Evolutionary conservation across 2,329 filamentous ascomycete genomes (phyloP).

Genomic region (Pseudopithomyces chartarum): DNA sequence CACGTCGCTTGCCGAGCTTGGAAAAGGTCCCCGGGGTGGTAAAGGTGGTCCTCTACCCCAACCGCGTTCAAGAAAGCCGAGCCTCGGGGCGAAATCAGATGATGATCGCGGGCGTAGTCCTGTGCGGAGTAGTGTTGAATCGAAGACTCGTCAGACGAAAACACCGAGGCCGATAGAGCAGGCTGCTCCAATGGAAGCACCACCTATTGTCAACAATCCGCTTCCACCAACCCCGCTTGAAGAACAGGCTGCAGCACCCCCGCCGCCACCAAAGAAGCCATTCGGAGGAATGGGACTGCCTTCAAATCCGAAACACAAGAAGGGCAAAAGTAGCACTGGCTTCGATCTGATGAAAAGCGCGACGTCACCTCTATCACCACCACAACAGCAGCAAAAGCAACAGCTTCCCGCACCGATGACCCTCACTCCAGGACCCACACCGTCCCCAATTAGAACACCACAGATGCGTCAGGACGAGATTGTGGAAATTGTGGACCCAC

Average conservation of each 20-base stretch:
- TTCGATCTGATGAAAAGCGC: slow-evolving; percentile 42
- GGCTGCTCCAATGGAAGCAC: slow-evolving; percentile 5
- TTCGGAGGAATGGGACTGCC: slow-evolving; percentile 33
- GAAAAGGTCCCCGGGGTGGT: slow-evolving; percentile 34
- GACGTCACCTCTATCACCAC: slow-evolving; percentile 23
- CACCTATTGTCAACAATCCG: slow-evolving; percentile 16
- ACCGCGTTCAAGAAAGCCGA: slow-evolving; percentile 23
- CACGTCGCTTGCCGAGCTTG: slow-evolving; percentile 34
- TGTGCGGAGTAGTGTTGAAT: not conserved
- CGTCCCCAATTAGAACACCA: slow-evolving; percentile 28
- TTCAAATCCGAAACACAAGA: slow-evolving; percentile 37
- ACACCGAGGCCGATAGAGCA: slow-evolving; percentile 8
- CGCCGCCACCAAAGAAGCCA: slow-evolving; percentile 28
- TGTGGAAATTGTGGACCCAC: slow-evolving; percentile 9
- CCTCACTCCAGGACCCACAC: slow-evolving; percentile 38
- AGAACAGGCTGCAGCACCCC: slow-evolving; percentile 16
- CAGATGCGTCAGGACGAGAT: slow-evolving; percentile 15
- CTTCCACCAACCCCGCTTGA: slow-evolving; percentile 41
- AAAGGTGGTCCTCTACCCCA: slow-evolving; percentile 29
- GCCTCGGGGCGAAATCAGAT: slow-evolving; percentile 2
- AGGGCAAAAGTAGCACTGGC: slow-evolving; percentile 45
- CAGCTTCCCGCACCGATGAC: slow-evolving; percentile 19
- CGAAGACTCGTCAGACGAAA: not conserved
- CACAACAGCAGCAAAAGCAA: slow-evolving; percentile 18
- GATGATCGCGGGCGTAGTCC: not conserved